Percentiles rank a stretch among this genome's conserved stretches.
phyloP scores from a whole-genome alignment of 768 basidiomycete species.

The Suillus hirtellus region DNA sequence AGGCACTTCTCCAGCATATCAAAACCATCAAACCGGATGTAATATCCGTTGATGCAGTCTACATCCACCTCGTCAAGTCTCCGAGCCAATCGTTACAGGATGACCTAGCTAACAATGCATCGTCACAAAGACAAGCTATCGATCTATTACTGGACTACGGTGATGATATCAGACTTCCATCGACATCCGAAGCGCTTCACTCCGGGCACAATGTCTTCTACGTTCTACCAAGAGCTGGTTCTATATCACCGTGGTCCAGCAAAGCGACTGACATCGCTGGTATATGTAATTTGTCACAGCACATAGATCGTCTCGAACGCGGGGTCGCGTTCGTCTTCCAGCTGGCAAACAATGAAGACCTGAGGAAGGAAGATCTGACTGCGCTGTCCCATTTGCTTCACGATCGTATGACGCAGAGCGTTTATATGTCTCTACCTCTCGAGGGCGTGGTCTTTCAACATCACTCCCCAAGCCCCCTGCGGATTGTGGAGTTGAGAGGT shows the following conservation, averaged over 20 bases:
- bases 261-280: constrained; percentile 95
- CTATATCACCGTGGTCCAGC: constrained; percentile 98
- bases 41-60: constrained; percentile 75
- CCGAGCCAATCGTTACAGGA: constrained; percentile 43
- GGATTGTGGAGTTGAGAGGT: constrained; percentile 61
- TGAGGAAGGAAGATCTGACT: constrained; percentile 51
- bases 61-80: constrained; percentile 83
- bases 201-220: constrained; percentile 52
- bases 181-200: constrained; percentile 39
- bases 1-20: constrained; percentile 61
- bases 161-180: constrained; percentile 59
- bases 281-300: constrained; percentile 76
- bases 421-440: constrained; percentile 58
- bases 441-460: constrained; percentile 60
- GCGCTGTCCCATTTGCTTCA: constrained; percentile 72
- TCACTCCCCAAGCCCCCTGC: constrained; percentile 63
- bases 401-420: constrained; percentile 96
- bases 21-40: constrained; percentile 54
- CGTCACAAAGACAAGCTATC: constrained; percentile 53
- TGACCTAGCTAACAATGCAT: constrained; percentile 46
- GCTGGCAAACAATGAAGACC: constrained; percentile 37
- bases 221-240: constrained; percentile 82
- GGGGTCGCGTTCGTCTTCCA: constrained; percentile 72
- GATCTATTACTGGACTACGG: constrained; percentile 83
- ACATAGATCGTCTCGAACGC: constrained; percentile 84